Base-by-base conservation (phyloP, 2,329 filamentous ascomycete genomes). In the Talaromyces sp. region DNA sequence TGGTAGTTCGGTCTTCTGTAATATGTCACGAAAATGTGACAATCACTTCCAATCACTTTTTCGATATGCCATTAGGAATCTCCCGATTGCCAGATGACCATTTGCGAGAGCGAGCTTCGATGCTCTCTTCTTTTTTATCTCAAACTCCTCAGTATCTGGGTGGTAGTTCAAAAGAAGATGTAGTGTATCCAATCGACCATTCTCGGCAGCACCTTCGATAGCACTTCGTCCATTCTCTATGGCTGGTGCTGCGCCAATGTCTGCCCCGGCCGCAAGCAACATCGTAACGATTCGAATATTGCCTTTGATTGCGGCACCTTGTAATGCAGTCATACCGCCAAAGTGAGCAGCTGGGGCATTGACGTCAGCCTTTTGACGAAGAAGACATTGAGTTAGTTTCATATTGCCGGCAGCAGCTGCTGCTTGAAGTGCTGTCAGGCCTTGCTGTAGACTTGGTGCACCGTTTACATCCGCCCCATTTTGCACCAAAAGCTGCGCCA, bases 261-360 rank as follows among this genome's bases (percentile, higher is more conserved):
- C 28, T 23, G 58, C 64, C 6, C 64, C 61, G 14, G 52, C 16
- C 50, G 72, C 68, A 7, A 78, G 65, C 1, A 79, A 65, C 55
- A 67, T 70, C 27, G 73, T 64, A 16, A 77, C 73, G 16, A 75
- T 66, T 7, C 72, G 71, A 1, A 72, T 62, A 42, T 77, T 69
- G 10, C 75, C 76, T 16, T 65, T 67, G 56, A 70, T 67, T 4
- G 75, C 73, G 9, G 76, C 74, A n/a, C 57, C 65, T 58, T 65
- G 64, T 18, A 66, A 57, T 27, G 65, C 64, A 10, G 64, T 65
- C 30, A 50, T 52, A 12, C 64, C 64, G 14, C 9, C 10, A 6
- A 18, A 33, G 14, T 18, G 55, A 2, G 47, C 56, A n/a, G 64
- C 59, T 23, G 60, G 57, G 33, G 59, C 64, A 59, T 68, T 65